These are phyloP conservation scores for Pestalotiopsis sp. DNA, from an alignment of 2,329 filamentous ascomycete species.

Conservation along the genomic window DNA sequence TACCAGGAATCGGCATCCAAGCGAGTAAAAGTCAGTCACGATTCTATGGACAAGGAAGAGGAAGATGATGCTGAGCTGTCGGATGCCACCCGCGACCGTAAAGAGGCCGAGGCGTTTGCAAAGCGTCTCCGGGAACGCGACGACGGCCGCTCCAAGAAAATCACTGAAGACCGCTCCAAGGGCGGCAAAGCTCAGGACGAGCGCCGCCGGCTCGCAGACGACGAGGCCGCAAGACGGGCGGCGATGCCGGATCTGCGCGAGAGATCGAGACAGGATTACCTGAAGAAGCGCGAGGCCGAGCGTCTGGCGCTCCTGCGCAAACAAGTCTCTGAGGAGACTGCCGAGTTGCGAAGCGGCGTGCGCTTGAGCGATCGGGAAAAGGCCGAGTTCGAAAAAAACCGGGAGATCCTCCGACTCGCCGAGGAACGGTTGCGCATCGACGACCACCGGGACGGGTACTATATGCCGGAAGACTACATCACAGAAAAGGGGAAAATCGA, in stretches of 20 bases:
- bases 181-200: constrained; percentile 60
- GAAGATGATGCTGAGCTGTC: constrained; percentile 54
- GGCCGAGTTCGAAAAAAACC: constrained; percentile 85
- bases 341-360: constrained; percentile 77
- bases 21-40: constrained; percentile 66
- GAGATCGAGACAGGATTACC: constrained; percentile 86
- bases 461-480: constrained; percentile 92
- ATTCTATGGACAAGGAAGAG: constrained; percentile 35
- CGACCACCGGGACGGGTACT: constrained; percentile 89
- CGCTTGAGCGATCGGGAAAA: constrained; percentile 78
- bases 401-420: constrained; percentile 78
- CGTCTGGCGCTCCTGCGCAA: constrained; percentile 82
- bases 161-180: constrained; percentile 49
- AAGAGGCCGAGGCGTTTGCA: constrained; percentile 80
- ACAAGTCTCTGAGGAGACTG: constrained; percentile 87
- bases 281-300: constrained; percentile 90
- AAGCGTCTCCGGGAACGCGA: constrained; percentile 75
- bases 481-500: constrained; percentile 92
- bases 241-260: constrained; percentile 82
- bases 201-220: constrained; percentile 65
- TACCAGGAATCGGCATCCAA: constrained; percentile 73
- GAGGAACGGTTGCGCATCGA: constrained; percentile 87
- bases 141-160: constrained; percentile 69
- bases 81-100: constrained; percentile 67
- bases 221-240: constrained; percentile 67